A percentile compares a stretch with the other conserved stretches of the same genome.
These are phyloP conservation scores for sweet orange (Citrus sinensis) DNA, from an alignment of 345 rosid genomes.

Conservation along the genomic window DNA sequence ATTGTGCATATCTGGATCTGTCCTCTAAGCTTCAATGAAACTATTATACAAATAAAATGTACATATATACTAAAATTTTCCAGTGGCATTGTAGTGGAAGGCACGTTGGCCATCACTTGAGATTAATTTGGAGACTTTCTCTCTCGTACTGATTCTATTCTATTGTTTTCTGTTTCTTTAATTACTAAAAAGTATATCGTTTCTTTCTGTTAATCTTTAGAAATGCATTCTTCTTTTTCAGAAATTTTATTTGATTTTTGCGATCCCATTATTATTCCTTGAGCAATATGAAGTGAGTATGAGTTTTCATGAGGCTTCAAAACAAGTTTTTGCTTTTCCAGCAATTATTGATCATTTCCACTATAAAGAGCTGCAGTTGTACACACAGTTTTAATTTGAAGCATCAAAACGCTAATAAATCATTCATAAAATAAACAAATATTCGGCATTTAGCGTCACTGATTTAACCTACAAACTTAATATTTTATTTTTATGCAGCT, in stretches of 20 bases:
- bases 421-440: too few relatives aligned
- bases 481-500: too few relatives aligned
- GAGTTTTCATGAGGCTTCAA: too few relatives aligned
- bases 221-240: neutral
- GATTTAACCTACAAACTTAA: too few relatives aligned
- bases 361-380: too few relatives aligned
- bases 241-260: neutral
- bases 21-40: neutral
- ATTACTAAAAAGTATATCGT: neutral
- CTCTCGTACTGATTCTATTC: slow-evolving; percentile 7
- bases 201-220: neutral
- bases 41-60: neutral
- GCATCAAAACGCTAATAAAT: neutral
- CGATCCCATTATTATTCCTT: neutral
- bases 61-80: neutral
- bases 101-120: neutral
- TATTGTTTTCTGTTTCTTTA: neutral
- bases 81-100: slow-evolving; percentile 8
- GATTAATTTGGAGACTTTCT: neutral
- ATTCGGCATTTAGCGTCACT: too few relatives aligned
- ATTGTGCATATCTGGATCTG: neutral
- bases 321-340: neutral
- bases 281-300: neutral
- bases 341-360: neutral
- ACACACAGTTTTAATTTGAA: neutral